phyloP scores from a whole-genome alignment of 257 asterid species.

The Solanum ossicruentum region DNA sequence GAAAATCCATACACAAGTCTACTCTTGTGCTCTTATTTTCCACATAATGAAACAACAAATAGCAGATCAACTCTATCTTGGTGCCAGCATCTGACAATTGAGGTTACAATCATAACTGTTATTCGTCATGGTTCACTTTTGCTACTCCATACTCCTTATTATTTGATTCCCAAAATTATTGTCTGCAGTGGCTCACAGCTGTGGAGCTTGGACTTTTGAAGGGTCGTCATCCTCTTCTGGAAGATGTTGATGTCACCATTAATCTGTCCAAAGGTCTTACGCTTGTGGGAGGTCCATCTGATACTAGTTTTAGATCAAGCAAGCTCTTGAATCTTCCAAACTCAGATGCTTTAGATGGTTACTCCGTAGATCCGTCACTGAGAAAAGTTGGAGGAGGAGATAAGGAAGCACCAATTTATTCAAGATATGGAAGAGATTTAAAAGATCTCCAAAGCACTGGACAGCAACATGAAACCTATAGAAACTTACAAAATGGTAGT shows the following conservation, averaged over 20 bases:
- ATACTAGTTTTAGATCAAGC: conserved; percentile 15
- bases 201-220: conserved; percentile 95
- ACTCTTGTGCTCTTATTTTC: conserved; percentile 58
- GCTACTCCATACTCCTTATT: not conserved
- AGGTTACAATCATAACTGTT: conserved; percentile 33
- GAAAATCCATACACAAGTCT: conserved; percentile 84
- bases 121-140: not conserved
- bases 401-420: conserved; percentile 5
- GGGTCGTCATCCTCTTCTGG: conserved; percentile 92
- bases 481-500: conserved; percentile 1
- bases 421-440: conserved; percentile 19
- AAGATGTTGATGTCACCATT: conserved; percentile 67
- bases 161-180: conserved; percentile 10
- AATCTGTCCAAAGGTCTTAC: conserved; percentile 58
- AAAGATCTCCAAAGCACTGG: conserved; percentile 2
- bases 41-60: conserved; percentile 22
- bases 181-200: conserved; percentile 76
- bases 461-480: conserved; percentile 13
- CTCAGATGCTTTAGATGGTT: conserved; percentile 10
- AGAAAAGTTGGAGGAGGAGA: conserved; percentile 18
- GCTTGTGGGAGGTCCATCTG: conserved; percentile 25
- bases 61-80: conserved; percentile 32
- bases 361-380: conserved; percentile 16
- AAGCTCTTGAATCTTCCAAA: conserved; percentile 25
- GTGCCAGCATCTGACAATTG: conserved; percentile 69